Percentiles rank a stretch among this genome's conserved stretches.
These are phyloP conservation scores for Sanghuangporus baumii DNA, from an alignment of 1,284 basidiomycete genomes.

Conservation along the genomic window DNA sequence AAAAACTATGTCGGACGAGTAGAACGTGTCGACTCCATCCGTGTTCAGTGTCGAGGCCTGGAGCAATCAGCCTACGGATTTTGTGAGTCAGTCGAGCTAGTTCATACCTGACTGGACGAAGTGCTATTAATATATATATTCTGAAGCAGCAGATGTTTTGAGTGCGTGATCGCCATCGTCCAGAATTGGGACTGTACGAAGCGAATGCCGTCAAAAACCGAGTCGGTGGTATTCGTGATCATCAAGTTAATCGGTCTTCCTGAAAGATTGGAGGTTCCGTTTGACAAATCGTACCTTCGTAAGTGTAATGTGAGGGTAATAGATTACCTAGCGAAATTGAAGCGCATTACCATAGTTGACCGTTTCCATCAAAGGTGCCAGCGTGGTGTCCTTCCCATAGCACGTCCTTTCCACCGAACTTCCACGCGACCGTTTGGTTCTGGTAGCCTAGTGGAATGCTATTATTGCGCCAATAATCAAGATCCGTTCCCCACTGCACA, in stretches of 20 bases:
- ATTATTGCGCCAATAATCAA: slow-evolving; percentile 28
- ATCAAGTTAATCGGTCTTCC: slow-evolving; percentile 29
- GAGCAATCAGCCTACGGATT: background rate
- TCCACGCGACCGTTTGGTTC: slow-evolving; percentile 29
- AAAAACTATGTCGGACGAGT: slow-evolving; percentile 29
- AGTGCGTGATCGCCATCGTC: slow-evolving; percentile 30
- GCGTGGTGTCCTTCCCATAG: slow-evolving; percentile 26
- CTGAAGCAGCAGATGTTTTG: slow-evolving; percentile 27
- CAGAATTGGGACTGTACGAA: slow-evolving; percentile 34
- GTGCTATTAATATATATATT: slow-evolving; percentile 32
- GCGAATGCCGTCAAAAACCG: slow-evolving; percentile 27
- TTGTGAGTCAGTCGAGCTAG: slow-evolving; percentile 6
- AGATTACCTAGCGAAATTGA: background rate
- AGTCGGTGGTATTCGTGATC: slow-evolving; percentile 21
- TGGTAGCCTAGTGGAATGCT: slow-evolving; percentile 27
- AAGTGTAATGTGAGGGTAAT: background rate
- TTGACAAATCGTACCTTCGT: slow-evolving; percentile 7
- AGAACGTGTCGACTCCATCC: slow-evolving; percentile 31
- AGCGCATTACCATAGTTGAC: slow-evolving; percentile 27
- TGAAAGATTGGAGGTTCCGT: slow-evolving; percentile 27
- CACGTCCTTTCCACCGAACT: slow-evolving; percentile 27
- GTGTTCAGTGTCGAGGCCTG: slow-evolving; percentile 29
- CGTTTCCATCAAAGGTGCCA: slow-evolving; percentile 31
- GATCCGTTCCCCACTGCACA: slow-evolving; percentile 29
- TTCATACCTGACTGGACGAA: slow-evolving; percentile 23